Percentiles rank a stretch among this genome's conserved stretches.
Evolutionary conservation across 805 yeast species (phyloP).

Genomic region (Candida gorgasii): DNA sequence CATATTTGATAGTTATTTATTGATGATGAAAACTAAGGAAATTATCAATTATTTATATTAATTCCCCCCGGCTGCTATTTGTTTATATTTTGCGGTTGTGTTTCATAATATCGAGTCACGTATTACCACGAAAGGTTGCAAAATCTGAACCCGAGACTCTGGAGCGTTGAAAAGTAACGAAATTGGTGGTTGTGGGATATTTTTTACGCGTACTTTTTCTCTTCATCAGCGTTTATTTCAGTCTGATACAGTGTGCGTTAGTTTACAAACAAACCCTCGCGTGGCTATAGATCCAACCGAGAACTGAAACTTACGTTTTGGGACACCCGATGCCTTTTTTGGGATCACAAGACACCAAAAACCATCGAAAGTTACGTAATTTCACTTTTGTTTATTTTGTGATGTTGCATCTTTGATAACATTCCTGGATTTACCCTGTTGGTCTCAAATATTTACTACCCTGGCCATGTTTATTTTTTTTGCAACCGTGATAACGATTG

Average conservation of each 20-base stretch:
- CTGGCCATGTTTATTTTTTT: conserved; percentile 2
- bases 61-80: neutral
- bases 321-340: neutral
- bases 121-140: conserved; percentile 3
- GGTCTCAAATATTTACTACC: neutral
- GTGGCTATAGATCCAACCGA: neutral
- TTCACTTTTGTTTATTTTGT: neutral
- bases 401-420: neutral
- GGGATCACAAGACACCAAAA: neutral
- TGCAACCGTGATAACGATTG: conserved; percentile 7
- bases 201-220: neutral
- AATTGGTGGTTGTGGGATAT: neutral
- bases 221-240: neutral
- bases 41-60: conserved; percentile 3
- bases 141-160: neutral
- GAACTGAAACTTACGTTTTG: neutral
- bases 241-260: neutral
- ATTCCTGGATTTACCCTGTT: neutral
- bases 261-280: conserved; percentile 3
- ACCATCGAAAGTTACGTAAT: neutral
- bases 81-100: neutral
- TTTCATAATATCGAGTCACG: conserved; percentile 3
- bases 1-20: conserved; percentile 48
- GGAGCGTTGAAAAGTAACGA: neutral
- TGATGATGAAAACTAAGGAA: conserved; percentile 5